Base-by-base conservation (phyloP, 2,329 filamentous ascomycete species). In the Lachnum nothofagi region DNA sequence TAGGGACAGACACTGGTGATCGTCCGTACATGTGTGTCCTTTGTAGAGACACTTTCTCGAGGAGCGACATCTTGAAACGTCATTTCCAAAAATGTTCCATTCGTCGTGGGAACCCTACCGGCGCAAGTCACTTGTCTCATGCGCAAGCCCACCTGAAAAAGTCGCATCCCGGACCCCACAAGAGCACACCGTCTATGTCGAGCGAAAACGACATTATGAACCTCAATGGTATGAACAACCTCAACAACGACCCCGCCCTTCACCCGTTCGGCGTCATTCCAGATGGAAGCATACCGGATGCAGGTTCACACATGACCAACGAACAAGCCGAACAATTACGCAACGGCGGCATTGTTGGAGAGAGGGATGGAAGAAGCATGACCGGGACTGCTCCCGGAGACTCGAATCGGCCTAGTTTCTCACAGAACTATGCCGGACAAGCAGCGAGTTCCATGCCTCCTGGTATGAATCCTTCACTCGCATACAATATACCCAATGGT, bases 81-180 rank as follows among this genome's bases (percentile, higher is more conserved):
- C 93, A 98, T 73, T 98, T 97, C 72, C 91, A 96, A 70, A 98
- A 98, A 76, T 98, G 93, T 74, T 96, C 93, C 33, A 89, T 96
- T 58, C 85, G 93, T 63, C 85, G 93, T 66, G 93, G 93, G 50
- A 97, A 97, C 71, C 91, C 93, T 46, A 95, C 90, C 14, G 91
- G 91, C 61, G 89, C 89, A 55, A 95, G 88, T 65, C 93, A 98
- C 73, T 72, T 98, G 69, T 94, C 91, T 60, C 90, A 96, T 71
- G 88, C 90, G 29, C 87, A 91, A 70, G 86, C 88, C 57, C 88
- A 94, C 70, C 78, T 93, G 64, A 91, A 90, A 75, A 91, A 90
- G 72, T 78, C 80, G 62, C 77, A 80, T 54, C 73, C 76, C 52
- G 61, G 61, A 17, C 73, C 75, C 17, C 78, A 83, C 62, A 80